phyloP scores from a whole-genome alignment of 2,329 filamentous ascomycete species.

The Pseudogymnoascus sp. region DNA sequence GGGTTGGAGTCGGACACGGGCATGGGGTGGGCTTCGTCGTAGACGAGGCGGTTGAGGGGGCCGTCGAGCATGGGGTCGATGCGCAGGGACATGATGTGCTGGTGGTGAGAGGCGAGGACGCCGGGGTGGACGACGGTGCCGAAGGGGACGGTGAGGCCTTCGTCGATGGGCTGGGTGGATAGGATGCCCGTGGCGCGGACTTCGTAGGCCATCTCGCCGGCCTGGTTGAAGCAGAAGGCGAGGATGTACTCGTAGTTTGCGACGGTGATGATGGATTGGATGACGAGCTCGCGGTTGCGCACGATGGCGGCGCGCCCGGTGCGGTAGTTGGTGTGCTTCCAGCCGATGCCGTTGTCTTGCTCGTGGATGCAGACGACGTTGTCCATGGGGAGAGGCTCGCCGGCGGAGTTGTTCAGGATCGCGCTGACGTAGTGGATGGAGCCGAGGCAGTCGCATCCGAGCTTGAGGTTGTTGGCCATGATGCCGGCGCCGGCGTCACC shows the following conservation, averaged over 20 bases:
- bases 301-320: conserved; percentile 56
- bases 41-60: conserved; percentile 46
- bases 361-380: conserved; percentile 66
- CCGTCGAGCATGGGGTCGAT: conserved; percentile 57
- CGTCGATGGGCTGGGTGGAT: conserved; percentile 60
- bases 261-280: conserved; percentile 65
- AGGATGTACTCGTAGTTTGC: conserved; percentile 70
- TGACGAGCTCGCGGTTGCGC: conserved; percentile 56
- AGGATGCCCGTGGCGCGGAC: conserved; percentile 63
- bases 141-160: conserved; percentile 56
- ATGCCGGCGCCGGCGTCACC: conserved; percentile 60
- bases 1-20: conserved; percentile 48
- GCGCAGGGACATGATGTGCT: conserved; percentile 67
- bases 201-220: conserved; percentile 59
- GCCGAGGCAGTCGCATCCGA: conserved; percentile 65
- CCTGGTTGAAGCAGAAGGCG: conserved; percentile 65
- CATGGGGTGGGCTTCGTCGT: conserved; percentile 55
- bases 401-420: conserved; percentile 52
- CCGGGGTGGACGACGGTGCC: conserved; percentile 64
- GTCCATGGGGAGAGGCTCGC: conserved; percentile 50
- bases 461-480: conserved; percentile 61
- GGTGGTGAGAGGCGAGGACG: conserved; percentile 63
- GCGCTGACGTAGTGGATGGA: conserved; percentile 61
- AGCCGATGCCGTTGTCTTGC: conserved; percentile 58
- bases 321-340: conserved; percentile 65